Evolutionary conservation across 345 rosid genomes (phyloP).

Genomic region (Eucalyptus leucophloia): DNA sequence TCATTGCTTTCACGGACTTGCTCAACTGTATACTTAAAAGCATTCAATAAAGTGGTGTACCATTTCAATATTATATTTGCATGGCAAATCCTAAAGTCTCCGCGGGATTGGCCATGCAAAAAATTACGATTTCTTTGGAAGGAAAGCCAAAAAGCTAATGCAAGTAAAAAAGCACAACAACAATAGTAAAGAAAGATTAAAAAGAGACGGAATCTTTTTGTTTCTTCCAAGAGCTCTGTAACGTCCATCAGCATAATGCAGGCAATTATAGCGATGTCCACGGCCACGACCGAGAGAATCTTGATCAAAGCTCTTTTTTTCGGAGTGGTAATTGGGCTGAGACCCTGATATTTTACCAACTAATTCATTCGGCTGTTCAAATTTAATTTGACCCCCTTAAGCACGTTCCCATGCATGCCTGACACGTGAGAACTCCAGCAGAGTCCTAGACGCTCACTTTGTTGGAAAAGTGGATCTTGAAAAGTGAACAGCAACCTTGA

Average conservation of each 20-base stretch:
- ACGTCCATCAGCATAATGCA: not conserved
- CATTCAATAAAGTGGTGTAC: not conserved
- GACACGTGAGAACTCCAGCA: not conserved
- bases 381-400: not conserved
- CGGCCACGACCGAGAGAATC: not conserved
- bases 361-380: not conserved
- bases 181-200: not conserved
- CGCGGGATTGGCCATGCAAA: not conserved
- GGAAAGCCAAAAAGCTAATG: not conserved
- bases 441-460: not conserved
- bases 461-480: not conserved
- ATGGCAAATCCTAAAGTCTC: not conserved
- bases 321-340: not conserved
- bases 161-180: not conserved
- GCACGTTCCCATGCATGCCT: not conserved
- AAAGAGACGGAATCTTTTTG: not conserved
- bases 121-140: not conserved
- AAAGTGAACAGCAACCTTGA: not conserved
- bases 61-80: not conserved
- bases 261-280: not conserved
- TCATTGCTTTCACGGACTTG: not conserved
- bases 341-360: not conserved
- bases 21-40: not conserved
- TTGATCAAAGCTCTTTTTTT: not conserved
- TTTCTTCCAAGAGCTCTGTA: not conserved